These are phyloP conservation scores for Saccharomyces uvarum DNA, from an alignment of 1,139 yeast species.

Conservation along the genomic window DNA sequence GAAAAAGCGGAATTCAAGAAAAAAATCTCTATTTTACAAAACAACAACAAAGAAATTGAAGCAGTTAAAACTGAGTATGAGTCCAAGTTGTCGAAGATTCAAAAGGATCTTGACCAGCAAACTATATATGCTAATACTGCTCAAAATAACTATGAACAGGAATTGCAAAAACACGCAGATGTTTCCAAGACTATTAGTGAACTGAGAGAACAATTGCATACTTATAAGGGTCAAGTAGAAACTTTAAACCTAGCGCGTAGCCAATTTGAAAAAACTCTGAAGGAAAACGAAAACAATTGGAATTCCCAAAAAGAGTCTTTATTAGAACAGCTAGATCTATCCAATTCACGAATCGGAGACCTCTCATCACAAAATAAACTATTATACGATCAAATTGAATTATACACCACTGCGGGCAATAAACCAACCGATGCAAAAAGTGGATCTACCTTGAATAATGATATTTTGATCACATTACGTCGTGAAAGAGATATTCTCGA, in stretches of 20 bases:
- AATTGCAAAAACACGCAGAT: conserved; percentile 50
- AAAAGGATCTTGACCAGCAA: conserved; percentile 47
- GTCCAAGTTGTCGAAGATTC: conserved; percentile 34
- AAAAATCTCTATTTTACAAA: conserved; percentile 19
- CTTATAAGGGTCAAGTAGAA: conserved; percentile 35
- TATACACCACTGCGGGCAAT: conserved; percentile 18
- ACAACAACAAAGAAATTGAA: conserved; percentile 22
- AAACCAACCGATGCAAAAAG: conserved; percentile 12
- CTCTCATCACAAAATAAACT: conserved; percentile 59
- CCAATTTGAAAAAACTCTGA: conserved; percentile 31
- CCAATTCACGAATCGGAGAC: conserved; percentile 46
- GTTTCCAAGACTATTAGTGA: conserved; percentile 40
- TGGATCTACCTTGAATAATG: conserved; percentile 24
- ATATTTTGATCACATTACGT: conserved; percentile 56
- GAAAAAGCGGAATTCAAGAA: conserved; percentile 19
- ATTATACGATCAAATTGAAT: conserved; percentile 63
- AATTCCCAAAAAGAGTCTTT: conserved; percentile 36
- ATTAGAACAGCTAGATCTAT: conserved; percentile 47
- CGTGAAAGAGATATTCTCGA: conserved; percentile 72
- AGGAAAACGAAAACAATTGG: conserved; percentile 39
- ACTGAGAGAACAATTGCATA: conserved; percentile 39
- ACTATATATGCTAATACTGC: conserved; percentile 43
- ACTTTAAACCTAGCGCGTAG: conserved; percentile 33
- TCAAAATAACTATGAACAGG: conserved; percentile 52
- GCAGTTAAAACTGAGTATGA: conserved; percentile 35